Evolutionary conservation across 768 basidiomycete species (phyloP).

Genomic region (Pulveroboletus sp.): DNA sequence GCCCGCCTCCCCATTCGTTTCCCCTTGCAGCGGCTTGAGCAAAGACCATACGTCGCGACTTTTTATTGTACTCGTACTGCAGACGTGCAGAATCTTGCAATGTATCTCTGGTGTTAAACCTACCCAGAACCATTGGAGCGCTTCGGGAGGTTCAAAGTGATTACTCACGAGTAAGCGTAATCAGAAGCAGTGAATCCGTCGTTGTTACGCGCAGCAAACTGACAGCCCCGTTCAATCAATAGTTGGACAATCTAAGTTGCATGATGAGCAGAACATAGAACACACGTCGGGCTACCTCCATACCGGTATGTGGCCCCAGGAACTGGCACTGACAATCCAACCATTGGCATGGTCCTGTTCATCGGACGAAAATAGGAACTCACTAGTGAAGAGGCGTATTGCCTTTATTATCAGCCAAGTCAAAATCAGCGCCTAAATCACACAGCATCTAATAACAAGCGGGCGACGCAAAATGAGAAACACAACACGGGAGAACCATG

Average conservation of each 20-base stretch:
- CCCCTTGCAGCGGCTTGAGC: constrained; percentile 70
- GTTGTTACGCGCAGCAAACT: constrained; percentile 79
- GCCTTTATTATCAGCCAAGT: constrained; percentile 86
- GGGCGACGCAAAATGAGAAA: constrained; percentile 12
- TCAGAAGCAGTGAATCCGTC: constrained; percentile 90
- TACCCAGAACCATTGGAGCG: constrained; percentile 27
- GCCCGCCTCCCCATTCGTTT: constrained; percentile 51
- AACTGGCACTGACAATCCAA: constrained; percentile 59
- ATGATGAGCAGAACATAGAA: constrained; percentile 11
- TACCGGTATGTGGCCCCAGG: constrained; percentile 82
- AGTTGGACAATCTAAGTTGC: constrained; percentile 66
- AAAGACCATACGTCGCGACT: constrained; percentile 63
- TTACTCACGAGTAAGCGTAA: constrained; percentile 63
- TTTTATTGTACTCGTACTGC: constrained; percentile 79
- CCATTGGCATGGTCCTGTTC: constrained; percentile 6
- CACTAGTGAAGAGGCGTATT: constrained; percentile 93
- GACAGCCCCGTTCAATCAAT: constrained; percentile 85
- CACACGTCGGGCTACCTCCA: constrained; percentile 24
- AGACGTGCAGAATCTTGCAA: constrained; percentile 76
- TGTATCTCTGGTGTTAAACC: constrained; percentile 70
- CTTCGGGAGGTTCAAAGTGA: neutral
- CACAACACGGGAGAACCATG: constrained; percentile 6
- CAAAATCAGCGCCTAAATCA: constrained; percentile 85
- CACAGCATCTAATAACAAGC: constrained; percentile 67
- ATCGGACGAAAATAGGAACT: constrained; percentile 28